Conservation (phyloP, 345 rosid species). For the Lumnitzera littorea region DNA sequence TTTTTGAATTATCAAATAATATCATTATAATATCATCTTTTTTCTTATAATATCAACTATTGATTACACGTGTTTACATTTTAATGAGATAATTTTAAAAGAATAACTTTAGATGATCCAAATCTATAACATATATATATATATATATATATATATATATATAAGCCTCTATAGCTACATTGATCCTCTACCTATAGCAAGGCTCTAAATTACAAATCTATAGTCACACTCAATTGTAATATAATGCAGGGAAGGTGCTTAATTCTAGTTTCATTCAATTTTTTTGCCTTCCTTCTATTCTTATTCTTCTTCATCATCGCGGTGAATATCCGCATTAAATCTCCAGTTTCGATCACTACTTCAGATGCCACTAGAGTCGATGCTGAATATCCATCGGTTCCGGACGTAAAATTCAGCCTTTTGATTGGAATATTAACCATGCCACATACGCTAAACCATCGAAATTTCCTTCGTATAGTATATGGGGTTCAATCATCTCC, state of each 20-base stretch:
- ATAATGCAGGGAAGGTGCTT: constrained; percentile 8
- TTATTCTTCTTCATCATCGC: constrained; percentile 14
- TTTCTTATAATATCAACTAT: no score
- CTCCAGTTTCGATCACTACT: not conserved
- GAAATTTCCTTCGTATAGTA: constrained; percentile 33
- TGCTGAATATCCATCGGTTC: not conserved
- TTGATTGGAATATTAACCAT: constrained; percentile 29
- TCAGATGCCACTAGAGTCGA: constrained; percentile 3
- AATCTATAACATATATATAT: no score
- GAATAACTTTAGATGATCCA: no score
- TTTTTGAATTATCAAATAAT: no score
- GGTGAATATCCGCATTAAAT: constrained; percentile 9
- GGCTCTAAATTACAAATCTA: no score
- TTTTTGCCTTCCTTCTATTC: constrained; percentile 4
- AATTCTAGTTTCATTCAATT: constrained; percentile 10
- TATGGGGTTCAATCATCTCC: constrained; percentile 25
- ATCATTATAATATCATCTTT: no score
- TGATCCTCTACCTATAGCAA: no score
- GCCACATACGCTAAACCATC: constrained; percentile 20
- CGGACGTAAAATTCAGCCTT: constrained; percentile 19
- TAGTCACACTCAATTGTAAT: no score
- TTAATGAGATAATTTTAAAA: no score
- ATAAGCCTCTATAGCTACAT: no score
- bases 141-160: no score
- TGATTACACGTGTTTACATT: no score